Conservation (phyloP, 345 rosid genomes). For the Eucalyptus marginata region DNA sequence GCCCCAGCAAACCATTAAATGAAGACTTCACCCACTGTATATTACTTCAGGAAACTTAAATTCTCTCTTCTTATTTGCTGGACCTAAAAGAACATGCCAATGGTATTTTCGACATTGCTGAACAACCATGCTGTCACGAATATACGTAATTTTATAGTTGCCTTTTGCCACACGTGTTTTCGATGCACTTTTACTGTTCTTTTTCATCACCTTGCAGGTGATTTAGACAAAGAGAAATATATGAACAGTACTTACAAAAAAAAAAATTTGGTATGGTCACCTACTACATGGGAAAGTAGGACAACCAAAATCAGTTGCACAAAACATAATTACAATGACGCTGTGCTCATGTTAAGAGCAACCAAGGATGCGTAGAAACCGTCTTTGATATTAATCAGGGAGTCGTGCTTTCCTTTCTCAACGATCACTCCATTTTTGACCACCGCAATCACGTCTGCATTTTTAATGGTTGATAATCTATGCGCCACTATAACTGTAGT, state of each 20-base stretch:
- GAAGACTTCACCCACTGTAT: background rate
- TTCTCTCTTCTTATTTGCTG: background rate
- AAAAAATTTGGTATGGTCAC: background rate
- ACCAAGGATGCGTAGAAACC: conserved; percentile 32
- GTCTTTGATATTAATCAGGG: conserved; percentile 18
- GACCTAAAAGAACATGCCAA: background rate
- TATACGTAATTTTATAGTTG: background rate
- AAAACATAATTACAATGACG: background rate
- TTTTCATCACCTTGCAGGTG: background rate
- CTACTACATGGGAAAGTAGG: background rate
- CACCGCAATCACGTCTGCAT: conserved; percentile 46
- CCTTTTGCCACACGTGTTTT: background rate
- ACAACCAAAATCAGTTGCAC: background rate
- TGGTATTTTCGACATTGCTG: background rate
- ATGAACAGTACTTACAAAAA: background rate
- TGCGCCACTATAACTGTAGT: background rate
- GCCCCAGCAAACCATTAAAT: background rate
- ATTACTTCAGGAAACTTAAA: background rate
- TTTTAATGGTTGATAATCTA: conserved; percentile 26
- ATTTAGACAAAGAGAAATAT: background rate
- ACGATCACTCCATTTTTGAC: conserved; percentile 43
- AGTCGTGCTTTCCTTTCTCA: conserved; percentile 40
- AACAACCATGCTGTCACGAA: background rate
- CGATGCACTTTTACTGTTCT: background rate
- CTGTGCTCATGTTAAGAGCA: conserved; percentile 20